Conservation (phyloP, 2,329 filamentous ascomycete species). For the Talaromyces rugulosus region DNA sequence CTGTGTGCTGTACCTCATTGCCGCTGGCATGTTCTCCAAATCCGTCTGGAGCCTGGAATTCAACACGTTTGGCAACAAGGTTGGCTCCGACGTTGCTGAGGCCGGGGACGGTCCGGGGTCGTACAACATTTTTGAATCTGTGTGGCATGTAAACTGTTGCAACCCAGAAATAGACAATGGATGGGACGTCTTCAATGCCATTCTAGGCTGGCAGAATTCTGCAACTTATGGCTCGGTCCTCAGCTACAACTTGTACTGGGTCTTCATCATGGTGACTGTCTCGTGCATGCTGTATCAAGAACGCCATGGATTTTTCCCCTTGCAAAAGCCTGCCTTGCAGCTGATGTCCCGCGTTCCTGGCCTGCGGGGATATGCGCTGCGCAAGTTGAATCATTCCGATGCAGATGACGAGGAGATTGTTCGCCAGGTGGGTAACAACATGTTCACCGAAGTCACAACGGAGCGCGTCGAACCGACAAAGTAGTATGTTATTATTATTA, state of each 20-base stretch:
- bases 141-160: conserved; percentile 86
- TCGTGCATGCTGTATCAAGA: conserved; percentile 44
- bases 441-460: conserved; percentile 1
- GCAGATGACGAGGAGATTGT: conserved; percentile 16
- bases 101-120: conserved; percentile 66
- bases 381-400: conserved; percentile 14
- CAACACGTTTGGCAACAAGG: conserved; percentile 58
- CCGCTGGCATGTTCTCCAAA: conserved; percentile 75
- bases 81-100: conserved; percentile 55
- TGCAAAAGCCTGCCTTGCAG: conserved; percentile 16
- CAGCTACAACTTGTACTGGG: conserved; percentile 85
- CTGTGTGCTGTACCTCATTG: conserved; percentile 78
- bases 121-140: conserved; percentile 71
- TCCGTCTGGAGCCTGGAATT: conserved; percentile 71
- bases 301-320: conserved; percentile 15
- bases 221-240: conserved; percentile 84
- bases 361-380: conserved; percentile 16
- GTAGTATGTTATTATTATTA: too few relatives aligned
- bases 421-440: conserved; percentile 11
- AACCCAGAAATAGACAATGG: conserved; percentile 68
- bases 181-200: conserved; percentile 83
- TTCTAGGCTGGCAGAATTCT: conserved; percentile 84
- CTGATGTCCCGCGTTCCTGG: conserved; percentile 20
- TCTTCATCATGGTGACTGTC: conserved; percentile 64
- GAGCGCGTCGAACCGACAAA: background rate